Conservation (phyloP, 225 moss, liverwort and hornwort genomes). For the Polytrichum commune region DNA sequence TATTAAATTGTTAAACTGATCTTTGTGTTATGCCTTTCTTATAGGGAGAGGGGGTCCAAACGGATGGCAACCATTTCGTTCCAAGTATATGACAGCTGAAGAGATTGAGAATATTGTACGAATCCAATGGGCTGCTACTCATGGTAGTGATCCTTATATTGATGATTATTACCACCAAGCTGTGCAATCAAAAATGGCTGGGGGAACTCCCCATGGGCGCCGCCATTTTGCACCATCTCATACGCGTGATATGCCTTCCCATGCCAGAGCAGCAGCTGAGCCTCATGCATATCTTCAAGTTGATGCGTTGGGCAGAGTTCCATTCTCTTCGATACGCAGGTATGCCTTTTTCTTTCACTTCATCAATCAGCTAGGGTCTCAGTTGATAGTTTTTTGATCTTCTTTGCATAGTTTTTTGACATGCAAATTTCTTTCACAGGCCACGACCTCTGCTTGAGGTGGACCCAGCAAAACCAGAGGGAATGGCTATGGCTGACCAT, state of each 20-base stretch:
- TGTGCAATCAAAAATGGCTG: slow-evolving; percentile 66
- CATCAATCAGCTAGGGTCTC: neutral
- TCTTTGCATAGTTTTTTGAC: neutral
- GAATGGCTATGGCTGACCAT: slow-evolving; percentile 41
- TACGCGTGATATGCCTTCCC: slow-evolving; percentile 88
- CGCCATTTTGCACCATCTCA: slow-evolving; percentile 89
- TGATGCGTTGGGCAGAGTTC: slow-evolving; percentile 90
- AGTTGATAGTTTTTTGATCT: neutral
- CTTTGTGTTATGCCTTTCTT: neutral
- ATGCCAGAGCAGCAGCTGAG: slow-evolving; percentile 81
- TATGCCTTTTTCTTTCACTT: neutral
- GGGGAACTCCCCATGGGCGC: slow-evolving; percentile 69
- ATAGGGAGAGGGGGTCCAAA: slow-evolving; percentile 46
- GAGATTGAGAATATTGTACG: slow-evolving; percentile 97
- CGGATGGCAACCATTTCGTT: slow-evolving; percentile 78
- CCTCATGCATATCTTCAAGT: slow-evolving; percentile 97
- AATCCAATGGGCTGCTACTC: slow-evolving; percentile 99
- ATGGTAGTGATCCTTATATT: slow-evolving; percentile 89
- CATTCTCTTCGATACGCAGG: slow-evolving; percentile 91
- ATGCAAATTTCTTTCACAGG: slow-evolving; percentile 17
- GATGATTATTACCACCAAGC: slow-evolving; percentile 99
- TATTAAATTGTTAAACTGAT: no score
- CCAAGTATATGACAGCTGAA: slow-evolving; percentile 93
- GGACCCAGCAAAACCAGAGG: slow-evolving; percentile 53
- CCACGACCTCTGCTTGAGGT: slow-evolving; percentile 97